These are phyloP conservation scores for Pleurotus cornucopiae DNA, from an alignment of 768 basidiomycete species.

Conservation along the genomic window DNA sequence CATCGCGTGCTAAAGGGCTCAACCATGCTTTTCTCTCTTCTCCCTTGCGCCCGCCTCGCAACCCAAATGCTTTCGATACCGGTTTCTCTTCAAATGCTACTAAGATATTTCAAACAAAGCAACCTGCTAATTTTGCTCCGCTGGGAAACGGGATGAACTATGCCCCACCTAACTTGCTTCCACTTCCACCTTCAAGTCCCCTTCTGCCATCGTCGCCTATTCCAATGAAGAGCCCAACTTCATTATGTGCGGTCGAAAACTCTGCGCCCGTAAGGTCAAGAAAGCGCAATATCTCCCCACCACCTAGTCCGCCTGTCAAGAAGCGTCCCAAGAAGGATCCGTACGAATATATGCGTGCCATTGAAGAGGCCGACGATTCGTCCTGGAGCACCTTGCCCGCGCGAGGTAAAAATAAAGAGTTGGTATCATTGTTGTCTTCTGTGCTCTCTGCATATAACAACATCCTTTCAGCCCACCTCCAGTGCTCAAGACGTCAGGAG, in stretches of 20 bases:
- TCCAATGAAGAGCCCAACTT: too few species aligned
- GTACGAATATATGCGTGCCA: background rate
- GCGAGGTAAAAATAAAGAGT: background rate
- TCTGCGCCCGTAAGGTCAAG: background rate
- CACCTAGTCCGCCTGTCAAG: too few species aligned
- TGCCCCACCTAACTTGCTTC: too few species aligned
- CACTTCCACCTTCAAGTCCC: too few species aligned
- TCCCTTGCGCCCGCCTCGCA: background rate
- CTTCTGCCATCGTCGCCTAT: too few species aligned
- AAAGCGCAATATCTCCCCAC: too few species aligned
- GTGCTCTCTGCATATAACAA: too few species aligned
- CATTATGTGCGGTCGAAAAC: background rate
- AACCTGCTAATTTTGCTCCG: too few species aligned
- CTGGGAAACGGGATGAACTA: too few species aligned
- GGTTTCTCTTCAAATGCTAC: background rate
- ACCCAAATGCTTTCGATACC: background rate
- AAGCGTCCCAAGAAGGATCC: background rate
- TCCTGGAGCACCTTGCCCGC: conserved; percentile 3
- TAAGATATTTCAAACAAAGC: background rate
- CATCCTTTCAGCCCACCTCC: background rate
- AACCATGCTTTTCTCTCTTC: conserved; percentile 2
- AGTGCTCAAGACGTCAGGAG: conserved; percentile 6
- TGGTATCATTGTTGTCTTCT: background rate
- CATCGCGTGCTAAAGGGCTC: background rate
- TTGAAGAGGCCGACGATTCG: background rate